phyloP scores from a whole-genome alignment of 2,329 filamentous ascomycete genomes.

The Davidsoniella virescens region DNA sequence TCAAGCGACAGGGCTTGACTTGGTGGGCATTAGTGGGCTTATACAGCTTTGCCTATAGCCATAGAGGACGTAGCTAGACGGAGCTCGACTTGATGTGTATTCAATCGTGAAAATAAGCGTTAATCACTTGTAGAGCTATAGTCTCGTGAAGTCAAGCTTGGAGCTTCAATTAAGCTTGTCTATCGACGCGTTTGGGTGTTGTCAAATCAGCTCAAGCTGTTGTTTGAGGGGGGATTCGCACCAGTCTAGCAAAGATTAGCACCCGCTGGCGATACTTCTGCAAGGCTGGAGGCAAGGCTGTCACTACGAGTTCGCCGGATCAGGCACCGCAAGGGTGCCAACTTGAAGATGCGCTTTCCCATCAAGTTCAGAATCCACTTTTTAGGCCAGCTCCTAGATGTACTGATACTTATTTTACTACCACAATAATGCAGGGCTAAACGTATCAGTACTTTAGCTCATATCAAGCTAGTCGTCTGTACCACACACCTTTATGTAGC shows the following conservation, averaged over 20 bases:
- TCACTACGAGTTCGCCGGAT: neutral
- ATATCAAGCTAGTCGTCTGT: too few relatives aligned
- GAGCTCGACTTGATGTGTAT: too few relatives aligned
- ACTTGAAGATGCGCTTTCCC: too few relatives aligned
- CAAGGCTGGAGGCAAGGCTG: constrained; percentile 11
- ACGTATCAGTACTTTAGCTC: neutral
- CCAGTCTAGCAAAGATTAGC: neutral
- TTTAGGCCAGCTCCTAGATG: too few relatives aligned
- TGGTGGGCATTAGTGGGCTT: neutral
- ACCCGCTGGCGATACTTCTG: neutral
- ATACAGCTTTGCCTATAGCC: neutral
- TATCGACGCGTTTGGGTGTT: too few relatives aligned
- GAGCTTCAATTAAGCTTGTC: too few relatives aligned
- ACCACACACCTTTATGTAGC: too few relatives aligned
- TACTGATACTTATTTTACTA: neutral
- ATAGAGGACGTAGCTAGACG: neutral
- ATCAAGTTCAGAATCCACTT: too few relatives aligned
- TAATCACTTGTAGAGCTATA: too few relatives aligned
- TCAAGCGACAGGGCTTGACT: neutral
- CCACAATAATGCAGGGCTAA: neutral
- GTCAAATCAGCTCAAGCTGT: neutral
- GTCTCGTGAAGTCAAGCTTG: too few relatives aligned
- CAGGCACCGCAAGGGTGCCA: neutral
- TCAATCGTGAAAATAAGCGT: too few relatives aligned
- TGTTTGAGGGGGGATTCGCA: neutral